A percentile compares a stretch with the other conserved stretches of the same genome.
Evolutionary conservation across 768 basidiomycete genomes (phyloP).

Genomic region (Filobasidium floriforme): DNA sequence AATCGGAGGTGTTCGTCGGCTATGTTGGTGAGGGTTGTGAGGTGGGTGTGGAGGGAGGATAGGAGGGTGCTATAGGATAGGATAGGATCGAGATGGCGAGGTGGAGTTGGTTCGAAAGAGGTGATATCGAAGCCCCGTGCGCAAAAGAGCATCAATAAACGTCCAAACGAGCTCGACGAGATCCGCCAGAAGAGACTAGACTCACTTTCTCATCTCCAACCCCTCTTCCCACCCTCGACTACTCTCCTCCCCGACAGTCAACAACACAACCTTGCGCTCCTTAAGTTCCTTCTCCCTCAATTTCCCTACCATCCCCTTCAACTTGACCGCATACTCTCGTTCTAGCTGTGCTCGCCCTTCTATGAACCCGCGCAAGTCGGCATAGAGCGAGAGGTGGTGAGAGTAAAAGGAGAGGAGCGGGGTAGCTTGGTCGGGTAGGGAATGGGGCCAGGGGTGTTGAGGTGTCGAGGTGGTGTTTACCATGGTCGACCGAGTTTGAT

Average conservation of each 20-base stretch:
- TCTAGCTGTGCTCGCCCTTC: conserved; percentile 6
- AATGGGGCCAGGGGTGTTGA: conserved; percentile 3
- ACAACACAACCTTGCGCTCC: background rate
- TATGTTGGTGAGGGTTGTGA: background rate
- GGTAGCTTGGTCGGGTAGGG: conserved; percentile 3
- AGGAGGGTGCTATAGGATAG: conserved; percentile 9
- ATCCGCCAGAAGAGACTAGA: no score
- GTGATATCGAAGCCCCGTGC: no score
- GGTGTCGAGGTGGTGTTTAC: background rate
- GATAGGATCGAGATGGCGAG: background rate
- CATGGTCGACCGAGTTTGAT: no score
- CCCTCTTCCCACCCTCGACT: conserved; percentile 11
- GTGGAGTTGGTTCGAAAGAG: background rate
- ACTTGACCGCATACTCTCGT: conserved; percentile 8
- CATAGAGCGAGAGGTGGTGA: conserved; percentile 9
- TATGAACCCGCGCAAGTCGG: background rate
- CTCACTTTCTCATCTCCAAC: conserved; percentile 11
- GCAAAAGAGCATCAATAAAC: no score
- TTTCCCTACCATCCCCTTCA: conserved; percentile 8
- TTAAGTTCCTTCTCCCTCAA: conserved; percentile 12
- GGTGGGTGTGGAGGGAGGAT: background rate
- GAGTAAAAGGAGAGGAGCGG: conserved; percentile 1
- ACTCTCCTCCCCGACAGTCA: conserved; percentile 11
- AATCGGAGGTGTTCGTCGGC: conserved; percentile 9
- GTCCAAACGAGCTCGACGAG: no score